Percentiles rank a stretch among this genome's conserved stretches.
phyloP scores from a whole-genome alignment of 106 monocot genomes.

The Dendrobium huoshanense region DNA sequence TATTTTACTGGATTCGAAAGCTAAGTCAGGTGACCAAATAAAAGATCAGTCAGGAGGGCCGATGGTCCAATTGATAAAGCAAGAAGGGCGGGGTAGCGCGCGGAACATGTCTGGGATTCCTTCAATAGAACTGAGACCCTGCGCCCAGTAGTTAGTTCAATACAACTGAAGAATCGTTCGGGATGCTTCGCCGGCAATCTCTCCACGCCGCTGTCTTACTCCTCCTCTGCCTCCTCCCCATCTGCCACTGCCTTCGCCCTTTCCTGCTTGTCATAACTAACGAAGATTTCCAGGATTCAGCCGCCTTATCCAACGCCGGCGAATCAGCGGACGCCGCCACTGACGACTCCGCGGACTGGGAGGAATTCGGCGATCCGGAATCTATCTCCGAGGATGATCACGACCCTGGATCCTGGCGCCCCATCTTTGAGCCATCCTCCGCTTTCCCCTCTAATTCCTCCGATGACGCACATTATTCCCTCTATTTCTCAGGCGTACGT shows the following conservation, averaged over 20 bases:
- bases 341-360: slow-evolving; percentile 53
- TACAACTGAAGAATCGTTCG: not conserved
- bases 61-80: too few relatives aligned
- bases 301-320: slow-evolving; percentile 12
- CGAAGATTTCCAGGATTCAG: slow-evolving; percentile 39
- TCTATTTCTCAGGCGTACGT: slow-evolving; percentile 51
- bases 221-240: slow-evolving; percentile 19
- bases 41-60: too few relatives aligned
- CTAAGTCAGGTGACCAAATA: too few relatives aligned
- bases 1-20: too few relatives aligned
- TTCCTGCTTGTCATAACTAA: slow-evolving; percentile 44
- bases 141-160: not conserved
- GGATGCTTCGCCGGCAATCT: slow-evolving; percentile 8
- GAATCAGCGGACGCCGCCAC: slow-evolving; percentile 10
- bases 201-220: slow-evolving; percentile 15
- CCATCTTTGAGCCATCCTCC: slow-evolving; percentile 47
- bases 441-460: slow-evolving; percentile 6
- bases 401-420: slow-evolving; percentile 73
- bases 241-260: slow-evolving; percentile 42
- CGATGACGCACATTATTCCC: slow-evolving; percentile 11
- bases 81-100: too few relatives aligned
- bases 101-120: not conserved
- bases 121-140: not conserved
- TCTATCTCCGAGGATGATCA: slow-evolving; percentile 36
- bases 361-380: slow-evolving; percentile 57